Evolutionary conservation across 495 filamentous ascomycete species (phyloP).

Genomic region (Bathelium albidoporum): DNA sequence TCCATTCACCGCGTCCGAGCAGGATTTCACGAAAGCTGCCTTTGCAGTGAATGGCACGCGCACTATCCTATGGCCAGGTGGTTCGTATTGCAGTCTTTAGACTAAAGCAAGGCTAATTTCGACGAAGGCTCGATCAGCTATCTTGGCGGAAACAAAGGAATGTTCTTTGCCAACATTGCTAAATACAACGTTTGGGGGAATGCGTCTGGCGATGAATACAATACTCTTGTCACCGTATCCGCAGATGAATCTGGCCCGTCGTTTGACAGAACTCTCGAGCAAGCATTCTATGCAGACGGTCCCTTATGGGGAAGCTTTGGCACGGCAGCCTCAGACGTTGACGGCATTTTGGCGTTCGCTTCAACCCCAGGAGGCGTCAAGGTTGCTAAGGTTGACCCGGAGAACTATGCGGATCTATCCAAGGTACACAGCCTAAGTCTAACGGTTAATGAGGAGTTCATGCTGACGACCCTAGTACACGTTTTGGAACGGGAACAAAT

Average conservation of each 20-base stretch:
- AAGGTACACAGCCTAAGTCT: not conserved
- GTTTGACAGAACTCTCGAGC: not conserved
- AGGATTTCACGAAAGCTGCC: not conserved
- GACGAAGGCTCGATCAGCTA: not conserved
- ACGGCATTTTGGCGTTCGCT: not conserved
- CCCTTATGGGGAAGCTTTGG: slow-evolving; percentile 1
- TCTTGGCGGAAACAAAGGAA: not conserved
- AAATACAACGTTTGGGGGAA: not conserved
- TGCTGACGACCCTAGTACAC: not conserved
- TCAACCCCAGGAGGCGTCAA: not conserved
- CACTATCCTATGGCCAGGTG: not conserved
- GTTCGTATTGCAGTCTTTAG: not conserved
- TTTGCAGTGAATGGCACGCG: not conserved
- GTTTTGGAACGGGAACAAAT: not conserved
- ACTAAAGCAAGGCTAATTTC: not conserved
- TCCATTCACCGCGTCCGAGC: not conserved
- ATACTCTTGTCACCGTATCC: not conserved
- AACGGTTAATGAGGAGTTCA: not conserved
- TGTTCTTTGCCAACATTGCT: not conserved
- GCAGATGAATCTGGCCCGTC: not conserved
- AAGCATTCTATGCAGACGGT: not conserved
- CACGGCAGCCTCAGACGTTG: not conserved
- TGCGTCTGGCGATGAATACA: not conserved
- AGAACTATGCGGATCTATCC: not conserved
- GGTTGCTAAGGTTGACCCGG: not conserved